Conservation (phyloP, 2,329 filamentous ascomycete genomes). For the Xylaria arbuscula region DNA sequence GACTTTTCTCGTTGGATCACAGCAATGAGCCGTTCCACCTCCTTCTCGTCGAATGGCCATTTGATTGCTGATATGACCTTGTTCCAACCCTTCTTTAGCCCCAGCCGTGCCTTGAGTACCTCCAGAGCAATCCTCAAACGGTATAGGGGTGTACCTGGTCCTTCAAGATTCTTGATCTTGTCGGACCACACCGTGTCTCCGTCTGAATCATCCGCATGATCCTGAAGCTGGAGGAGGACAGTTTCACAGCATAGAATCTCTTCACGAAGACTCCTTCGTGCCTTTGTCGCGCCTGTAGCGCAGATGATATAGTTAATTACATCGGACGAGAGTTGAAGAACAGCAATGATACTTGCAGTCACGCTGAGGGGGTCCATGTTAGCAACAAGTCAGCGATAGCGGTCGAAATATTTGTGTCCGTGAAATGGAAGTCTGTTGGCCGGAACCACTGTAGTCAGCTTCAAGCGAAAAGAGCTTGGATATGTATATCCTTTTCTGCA, state of each 20-base stretch:
- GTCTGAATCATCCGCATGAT: constrained; percentile 39
- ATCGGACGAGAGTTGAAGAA: constrained; percentile 39
- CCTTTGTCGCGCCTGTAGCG: constrained; percentile 34
- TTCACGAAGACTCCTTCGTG: constrained; percentile 36
- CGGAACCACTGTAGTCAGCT: no score
- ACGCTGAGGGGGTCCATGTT: constrained; percentile 33
- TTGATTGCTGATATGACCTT: constrained; percentile 27
- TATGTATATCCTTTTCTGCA: no score
- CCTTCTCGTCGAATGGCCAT: constrained; percentile 42
- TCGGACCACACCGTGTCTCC: constrained; percentile 38
- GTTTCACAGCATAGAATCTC: constrained; percentile 38
- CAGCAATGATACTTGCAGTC: constrained; percentile 40
- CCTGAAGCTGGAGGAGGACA: constrained; percentile 39
- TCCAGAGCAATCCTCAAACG: constrained; percentile 30
- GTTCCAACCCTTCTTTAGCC: constrained; percentile 28
- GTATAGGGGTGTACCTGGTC: constrained; percentile 36
- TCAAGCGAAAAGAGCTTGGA: no score
- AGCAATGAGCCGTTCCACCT: constrained; percentile 40
- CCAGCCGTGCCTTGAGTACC: constrained; percentile 33
- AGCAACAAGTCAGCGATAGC: not conserved
- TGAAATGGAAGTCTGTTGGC: not conserved
- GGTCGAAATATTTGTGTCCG: not conserved
- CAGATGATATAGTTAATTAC: constrained; percentile 41
- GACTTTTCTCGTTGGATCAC: constrained; percentile 34
- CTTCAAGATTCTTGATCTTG: constrained; percentile 41